Conservation (phyloP, 306 rosid genomes). For the Comarum palustre region DNA sequence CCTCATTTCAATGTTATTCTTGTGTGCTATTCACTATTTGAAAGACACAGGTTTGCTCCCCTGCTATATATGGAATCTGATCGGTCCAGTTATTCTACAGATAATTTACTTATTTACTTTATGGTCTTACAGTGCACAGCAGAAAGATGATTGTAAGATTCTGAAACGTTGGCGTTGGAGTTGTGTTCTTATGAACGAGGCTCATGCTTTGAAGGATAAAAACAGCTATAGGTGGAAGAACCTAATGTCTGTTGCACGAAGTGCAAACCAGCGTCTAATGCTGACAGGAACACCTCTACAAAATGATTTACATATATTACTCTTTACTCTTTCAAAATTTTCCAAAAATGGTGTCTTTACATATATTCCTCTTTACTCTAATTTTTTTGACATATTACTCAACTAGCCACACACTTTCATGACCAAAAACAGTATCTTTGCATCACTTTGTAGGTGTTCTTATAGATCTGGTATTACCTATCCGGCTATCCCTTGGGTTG, state of each 20-base stretch:
- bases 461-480: neutral
- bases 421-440: neutral
- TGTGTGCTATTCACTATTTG: conserved; percentile 94
- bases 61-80: neutral
- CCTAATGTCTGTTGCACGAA: conserved; percentile 85
- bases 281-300: conserved; percentile 97
- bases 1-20: conserved; percentile 94
- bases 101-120: conserved; percentile 29
- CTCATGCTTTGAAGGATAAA: conserved; percentile 96
- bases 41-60: conserved; percentile 80
- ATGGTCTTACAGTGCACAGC: conserved; percentile 71
- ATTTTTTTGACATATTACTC: conserved; percentile 1
- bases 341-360: conserved; percentile 26
- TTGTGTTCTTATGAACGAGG: conserved; percentile 97
- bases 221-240: conserved; percentile 95
- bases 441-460: neutral
- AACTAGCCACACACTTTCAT: conserved; percentile 3
- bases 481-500: neutral
- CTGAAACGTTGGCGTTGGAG: conserved; percentile 96
- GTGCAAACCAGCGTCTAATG: conserved; percentile 92
- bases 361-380: conserved; percentile 32
- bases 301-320: conserved; percentile 77
- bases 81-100: neutral
- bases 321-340: conserved; percentile 9
- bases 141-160: conserved; percentile 91